Conservation (phyloP, 495 filamentous ascomycete species). For the Xanthoparmelia taractica region DNA sequence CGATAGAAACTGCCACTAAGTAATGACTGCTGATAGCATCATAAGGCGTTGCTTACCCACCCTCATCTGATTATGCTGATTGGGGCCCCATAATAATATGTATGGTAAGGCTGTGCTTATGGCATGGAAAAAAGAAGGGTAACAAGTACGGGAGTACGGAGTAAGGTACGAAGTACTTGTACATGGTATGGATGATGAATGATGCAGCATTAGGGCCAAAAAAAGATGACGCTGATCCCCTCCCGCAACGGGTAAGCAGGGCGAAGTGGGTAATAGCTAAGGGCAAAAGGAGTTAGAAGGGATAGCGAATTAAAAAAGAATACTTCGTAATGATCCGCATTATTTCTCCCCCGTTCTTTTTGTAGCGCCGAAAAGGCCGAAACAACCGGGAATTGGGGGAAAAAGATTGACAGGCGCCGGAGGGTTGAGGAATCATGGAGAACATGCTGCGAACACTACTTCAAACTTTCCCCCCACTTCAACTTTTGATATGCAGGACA, state of each 20-base stretch:
- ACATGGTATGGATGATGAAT: background rate
- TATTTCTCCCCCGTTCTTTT: background rate
- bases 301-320: background rate
- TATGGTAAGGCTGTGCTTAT: background rate
- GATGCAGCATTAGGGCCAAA: background rate
- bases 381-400: too few species aligned
- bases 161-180: too few species aligned
- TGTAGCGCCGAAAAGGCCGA: background rate
- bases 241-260: slow-evolving; percentile 14
- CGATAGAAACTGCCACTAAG: background rate
- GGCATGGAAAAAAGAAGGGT: too few species aligned
- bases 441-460: too few species aligned
- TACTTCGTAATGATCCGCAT: background rate
- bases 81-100: background rate
- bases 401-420: too few species aligned
- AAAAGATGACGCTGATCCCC: slow-evolving; percentile 6
- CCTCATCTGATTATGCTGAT: background rate
- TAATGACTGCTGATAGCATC: background rate
- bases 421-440: too few species aligned
- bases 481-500: background rate
- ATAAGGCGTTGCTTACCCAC: background rate
- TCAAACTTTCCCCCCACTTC: too few species aligned
- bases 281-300: too few species aligned
- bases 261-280: slow-evolving; percentile 8
- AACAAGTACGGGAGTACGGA: too few species aligned